Evolutionary conservation across 768 basidiomycete genomes (phyloP).

Genomic region (Suillus hirtellus): DNA sequence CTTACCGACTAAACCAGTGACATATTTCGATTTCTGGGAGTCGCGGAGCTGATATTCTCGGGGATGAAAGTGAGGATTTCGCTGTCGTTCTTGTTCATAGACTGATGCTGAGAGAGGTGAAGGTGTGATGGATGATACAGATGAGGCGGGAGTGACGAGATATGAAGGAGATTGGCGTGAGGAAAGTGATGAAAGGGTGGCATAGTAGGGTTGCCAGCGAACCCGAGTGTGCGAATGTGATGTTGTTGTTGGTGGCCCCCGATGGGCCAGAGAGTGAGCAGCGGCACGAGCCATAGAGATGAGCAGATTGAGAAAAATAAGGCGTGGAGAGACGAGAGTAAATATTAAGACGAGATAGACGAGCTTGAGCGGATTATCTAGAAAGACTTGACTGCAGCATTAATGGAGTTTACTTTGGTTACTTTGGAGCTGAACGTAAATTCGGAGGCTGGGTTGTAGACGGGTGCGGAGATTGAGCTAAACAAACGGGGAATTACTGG

Average conservation of each 20-base stretch:
- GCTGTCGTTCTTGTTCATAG: conserved; percentile 37
- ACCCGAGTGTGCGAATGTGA: conserved; percentile 55
- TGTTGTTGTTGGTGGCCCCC: conserved; percentile 60
- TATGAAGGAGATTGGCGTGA: conserved; percentile 39
- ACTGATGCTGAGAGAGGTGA: conserved; percentile 37
- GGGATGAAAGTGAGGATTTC: conserved; percentile 35
- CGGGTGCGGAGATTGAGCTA: conserved; percentile 22
- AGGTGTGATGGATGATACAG: conserved; percentile 48
- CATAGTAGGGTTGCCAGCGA: conserved; percentile 81
- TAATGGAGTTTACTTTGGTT: conserved; percentile 25
- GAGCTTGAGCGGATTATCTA: conserved; percentile 33
- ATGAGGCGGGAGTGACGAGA: conserved; percentile 60
- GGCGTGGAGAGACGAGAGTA: conserved; percentile 27
- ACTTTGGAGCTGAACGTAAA: conserved; percentile 19
- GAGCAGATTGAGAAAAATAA: conserved; percentile 18
- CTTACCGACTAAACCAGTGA: conserved; percentile 70
- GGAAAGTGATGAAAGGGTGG: conserved; percentile 42
- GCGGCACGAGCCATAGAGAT: conserved; percentile 39
- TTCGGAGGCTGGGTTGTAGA: conserved; percentile 17
- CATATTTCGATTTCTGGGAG: conserved; percentile 63
- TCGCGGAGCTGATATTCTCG: conserved; percentile 41
- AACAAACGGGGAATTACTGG: conserved; percentile 28
- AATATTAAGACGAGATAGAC: conserved; percentile 12
- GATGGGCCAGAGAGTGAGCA: conserved; percentile 61
- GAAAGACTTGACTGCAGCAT: conserved; percentile 37